A percentile compares a stretch with the other conserved stretches of the same genome.
Conservation (phyloP, 768 basidiomycete species). For the Russula compacta region DNA sequence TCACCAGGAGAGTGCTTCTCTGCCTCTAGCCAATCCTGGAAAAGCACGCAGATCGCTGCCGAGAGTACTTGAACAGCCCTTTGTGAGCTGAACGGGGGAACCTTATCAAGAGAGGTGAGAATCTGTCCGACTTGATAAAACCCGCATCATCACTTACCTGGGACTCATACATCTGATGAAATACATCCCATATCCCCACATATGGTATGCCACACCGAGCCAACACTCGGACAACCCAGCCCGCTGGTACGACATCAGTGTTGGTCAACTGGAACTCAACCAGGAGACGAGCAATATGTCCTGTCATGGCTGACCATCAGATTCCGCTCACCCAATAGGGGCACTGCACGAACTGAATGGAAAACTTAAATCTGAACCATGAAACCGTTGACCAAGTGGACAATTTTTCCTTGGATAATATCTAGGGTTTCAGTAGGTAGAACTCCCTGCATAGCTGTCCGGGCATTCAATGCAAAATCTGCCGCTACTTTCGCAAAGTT, state of each 20-base stretch:
- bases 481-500: neutral
- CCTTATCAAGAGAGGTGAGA: slow-evolving; percentile 30
- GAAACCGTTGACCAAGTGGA: slow-evolving; percentile 77
- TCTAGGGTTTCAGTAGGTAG: slow-evolving; percentile 50
- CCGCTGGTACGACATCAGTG: slow-evolving; percentile 48
- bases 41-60: slow-evolving; percentile 70
- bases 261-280: slow-evolving; percentile 64
- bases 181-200: slow-evolving; percentile 74
- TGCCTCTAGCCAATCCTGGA: slow-evolving; percentile 73
- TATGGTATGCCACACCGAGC: slow-evolving; percentile 76
- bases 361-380: slow-evolving; percentile 85
- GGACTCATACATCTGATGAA: slow-evolving; percentile 64
- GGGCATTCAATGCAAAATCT: neutral
- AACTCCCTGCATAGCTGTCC: slow-evolving; percentile 46
- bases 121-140: neutral
- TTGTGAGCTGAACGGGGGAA: slow-evolving; percentile 78
- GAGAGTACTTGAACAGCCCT: slow-evolving; percentile 72
- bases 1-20: slow-evolving; percentile 66
- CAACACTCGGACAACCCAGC: slow-evolving; percentile 78
- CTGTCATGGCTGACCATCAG: slow-evolving; percentile 32
- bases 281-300: slow-evolving; percentile 64
- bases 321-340: neutral
- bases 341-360: slow-evolving; percentile 62
- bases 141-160: slow-evolving; percentile 38
- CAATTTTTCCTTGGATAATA: slow-evolving; percentile 51